Evolutionary conservation across 225 moss, liverwort and hornwort genomes (phyloP), one percentile per base, ranked within the genome.

Genomic region (Neckera pumila): DNA sequence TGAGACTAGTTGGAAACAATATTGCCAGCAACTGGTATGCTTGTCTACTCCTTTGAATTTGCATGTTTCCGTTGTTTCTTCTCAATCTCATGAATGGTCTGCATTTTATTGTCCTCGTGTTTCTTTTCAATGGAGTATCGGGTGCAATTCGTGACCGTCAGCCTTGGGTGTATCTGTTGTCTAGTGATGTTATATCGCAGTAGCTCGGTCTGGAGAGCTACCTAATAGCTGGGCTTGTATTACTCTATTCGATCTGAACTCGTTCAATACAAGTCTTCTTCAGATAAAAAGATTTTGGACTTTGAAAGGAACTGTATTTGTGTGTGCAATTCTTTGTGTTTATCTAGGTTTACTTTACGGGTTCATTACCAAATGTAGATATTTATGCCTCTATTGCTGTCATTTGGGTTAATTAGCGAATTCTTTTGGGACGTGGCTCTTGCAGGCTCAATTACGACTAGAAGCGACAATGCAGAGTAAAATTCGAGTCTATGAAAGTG

Each of bases 391-490:
- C n/a, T 63, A 45, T 81, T 88, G 42, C 71, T 82, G 62, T 75
- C 38, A 76, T 81, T 81, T 57, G 81, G 26, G 59, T 43, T 90
- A 26, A 85, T 42, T 17, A 71, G 76, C 18, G 61, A 64, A 72
- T 89, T 59, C 12, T 83, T 81, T 67, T 60, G 66, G 66, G 59
- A 74, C 89, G 26, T 89, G 76, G 47, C 34, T 84, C 47, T 82
- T 92, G 90, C 94, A 99, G 99, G 96, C 96, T 53, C 97, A 99
- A 88, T 91, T 95, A 82, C 96, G 99, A 83, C 81, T 99, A 64
- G 99, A 99, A 92, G 94, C 99, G 78, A 99, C 99, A 69, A 99
- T 99, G 99, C 99, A 99, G 90, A 99, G 99, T 93, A 99, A 99
- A 91, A 99, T 99, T 90, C 96, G 99, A 86, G 99, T 99, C 57